Evolutionary conservation across 1,284 basidiomycete genomes (phyloP), one percentile per base, ranked within the genome.

Genomic region (Amylostereum chailletii): DNA sequence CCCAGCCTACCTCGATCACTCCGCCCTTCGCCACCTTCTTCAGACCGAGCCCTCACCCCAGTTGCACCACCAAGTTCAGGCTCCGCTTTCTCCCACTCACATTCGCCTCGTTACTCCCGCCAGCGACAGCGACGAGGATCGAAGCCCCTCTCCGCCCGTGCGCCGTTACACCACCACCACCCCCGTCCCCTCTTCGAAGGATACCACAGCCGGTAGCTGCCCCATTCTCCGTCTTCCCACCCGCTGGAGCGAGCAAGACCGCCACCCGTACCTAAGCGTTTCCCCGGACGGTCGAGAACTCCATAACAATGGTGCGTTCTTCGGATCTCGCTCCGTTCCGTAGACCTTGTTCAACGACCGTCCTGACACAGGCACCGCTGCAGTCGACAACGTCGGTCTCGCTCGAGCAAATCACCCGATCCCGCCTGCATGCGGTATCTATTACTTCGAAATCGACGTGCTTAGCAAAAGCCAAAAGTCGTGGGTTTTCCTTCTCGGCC

Each of bases 371-470:
- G 55, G 46, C 43, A 48, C 71, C 53, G 67, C 69, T 50, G 77
- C 75, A n/a, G 86, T 91, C 48, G 80, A 80, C 50, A 91, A 94
- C 50, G 88, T 90, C 0, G 86, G 87, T 29, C 76, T 90, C 34
- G 85, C 90, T 5, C 77, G 89, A 45, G 81, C 91, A 0, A 77
- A 79, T 45, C 69, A 79, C 54, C 77, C 84, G 2, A 84, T 94
- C 43, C 93, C 93, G 1, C 73, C 82, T 1, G 83, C 83, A 9
- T 86, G 87, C 58, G 94, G 91, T 11, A 82, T 95, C 44, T 92
- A 90, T 63, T 97, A 95, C 64, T 97, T 84, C 60, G 93, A 97
- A 70, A 81, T 90, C 2, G 80, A 87, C 57, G 81, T 96, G 41
- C 63, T 84, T 11, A 77, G 81, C 59, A 86, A 88, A 62, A 86